Base-by-base conservation (phyloP, 2,329 filamentous ascomycete species). In the Thelonectria rubi region DNA sequence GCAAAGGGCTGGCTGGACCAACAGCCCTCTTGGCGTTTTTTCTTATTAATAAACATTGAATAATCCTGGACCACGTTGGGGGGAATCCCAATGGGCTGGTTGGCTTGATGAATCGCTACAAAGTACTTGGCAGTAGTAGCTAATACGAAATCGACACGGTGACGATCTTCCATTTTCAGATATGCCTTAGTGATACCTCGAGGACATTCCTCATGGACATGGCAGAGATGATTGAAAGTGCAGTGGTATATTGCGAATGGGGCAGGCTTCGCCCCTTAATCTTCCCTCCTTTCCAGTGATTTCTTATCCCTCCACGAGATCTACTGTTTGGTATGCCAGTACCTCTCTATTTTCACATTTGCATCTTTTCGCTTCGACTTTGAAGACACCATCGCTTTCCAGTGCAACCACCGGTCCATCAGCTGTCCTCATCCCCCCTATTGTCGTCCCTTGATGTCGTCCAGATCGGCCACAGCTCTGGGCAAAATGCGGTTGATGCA, bases 11-110 rank as follows among this genome's bases (percentile, higher is more conserved):
- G 63, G 69, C 65, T 64, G 56, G 60, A 55, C 59, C 62, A 34
- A 45, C 54, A 65, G 58, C 57, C 57, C 63, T 48, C 49, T 66
- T 66, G 64, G 66, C 69, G 52, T 45, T 70, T 65, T 30, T n/a
- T n/a, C 39, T 62, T 69, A 46, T 58, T 63, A 60, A 64, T 40
- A 21, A 34, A 30, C 55, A 49, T 20, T 20, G 47, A 7, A 49
- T 18, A 32, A 21, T 37, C n/a, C 55, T 51, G 10, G 1, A 26
- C 45, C 32, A n/a, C 26, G 7, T 37, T 15, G 5, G 2, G 26
- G 26, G 26, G 10, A 30, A 30, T 30, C 5, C 26, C 26, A 5
- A 6, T 30, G 26, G 21, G 17, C 1, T 15, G 34, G 32, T 15
- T 40, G 32, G 40, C 15, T 21, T 45, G 26, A 14, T 45, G 32